Percentiles rank a stretch among this genome's conserved stretches.
These are phyloP conservation scores for Zoysia japonica DNA, from an alignment of 176 grass and related monocot genomes.

Conservation along the genomic window DNA sequence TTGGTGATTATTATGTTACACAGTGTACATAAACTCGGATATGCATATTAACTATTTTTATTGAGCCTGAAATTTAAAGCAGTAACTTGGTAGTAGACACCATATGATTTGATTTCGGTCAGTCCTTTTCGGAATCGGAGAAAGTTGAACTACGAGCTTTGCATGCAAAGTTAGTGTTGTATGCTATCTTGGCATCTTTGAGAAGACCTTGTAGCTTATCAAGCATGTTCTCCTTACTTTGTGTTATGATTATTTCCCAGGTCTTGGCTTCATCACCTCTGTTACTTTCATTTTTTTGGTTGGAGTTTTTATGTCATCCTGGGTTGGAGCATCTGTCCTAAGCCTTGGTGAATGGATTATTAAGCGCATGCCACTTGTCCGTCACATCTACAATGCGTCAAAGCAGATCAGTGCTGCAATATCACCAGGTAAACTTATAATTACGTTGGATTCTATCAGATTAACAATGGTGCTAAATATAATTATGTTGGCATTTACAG, in stretches of 20 bases:
- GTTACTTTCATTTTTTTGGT: slow-evolving; percentile 90
- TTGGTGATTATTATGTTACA: neutral
- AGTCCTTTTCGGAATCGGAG: neutral
- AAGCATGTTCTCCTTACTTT: neutral
- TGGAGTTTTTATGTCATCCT: slow-evolving; percentile 98
- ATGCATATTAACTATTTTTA: neutral
- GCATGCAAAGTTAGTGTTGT: slow-evolving; percentile 16
- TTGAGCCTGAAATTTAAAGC: neutral
- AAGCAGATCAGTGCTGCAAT: slow-evolving; percentile 98
- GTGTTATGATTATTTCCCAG: slow-evolving; percentile 45
- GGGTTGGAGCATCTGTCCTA: slow-evolving; percentile 90
- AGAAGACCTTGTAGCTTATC: slow-evolving; percentile 5
- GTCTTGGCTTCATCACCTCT: slow-evolving; percentile 94
- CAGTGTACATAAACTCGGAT: neutral
- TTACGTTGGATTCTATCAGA: neutral
- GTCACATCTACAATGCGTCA: slow-evolving; percentile 99
- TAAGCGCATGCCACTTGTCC: slow-evolving; percentile 95
- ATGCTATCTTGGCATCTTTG: slow-evolving; percentile 7
- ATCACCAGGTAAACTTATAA: slow-evolving; percentile 74
- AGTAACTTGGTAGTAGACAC: neutral
- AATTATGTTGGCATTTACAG: slow-evolving; percentile 46
- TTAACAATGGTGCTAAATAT: slow-evolving; percentile 9
- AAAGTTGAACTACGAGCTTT: neutral
- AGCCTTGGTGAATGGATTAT: slow-evolving; percentile 99
- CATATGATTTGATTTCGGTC: neutral